These are phyloP conservation scores for Xerocomellus intermedius DNA, from an alignment of 768 basidiomycete species.

Conservation along the genomic window DNA sequence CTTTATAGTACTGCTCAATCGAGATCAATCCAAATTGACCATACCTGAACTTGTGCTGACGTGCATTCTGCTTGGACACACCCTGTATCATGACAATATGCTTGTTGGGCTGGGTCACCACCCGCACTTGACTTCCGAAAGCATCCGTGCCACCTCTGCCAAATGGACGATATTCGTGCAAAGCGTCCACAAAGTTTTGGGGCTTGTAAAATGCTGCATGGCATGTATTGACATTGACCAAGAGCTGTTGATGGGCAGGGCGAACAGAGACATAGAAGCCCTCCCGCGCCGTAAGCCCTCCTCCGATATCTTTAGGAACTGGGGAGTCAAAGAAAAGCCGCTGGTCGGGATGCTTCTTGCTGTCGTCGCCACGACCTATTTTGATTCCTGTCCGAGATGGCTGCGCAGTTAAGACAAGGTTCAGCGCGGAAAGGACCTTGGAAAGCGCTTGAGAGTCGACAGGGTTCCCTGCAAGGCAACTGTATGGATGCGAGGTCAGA, in stretches of 20 bases:
- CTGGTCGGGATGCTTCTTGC: constrained; percentile 29
- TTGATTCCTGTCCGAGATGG: constrained; percentile 41
- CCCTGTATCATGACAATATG: constrained; percentile 66
- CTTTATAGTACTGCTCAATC: constrained; percentile 45
- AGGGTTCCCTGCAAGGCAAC: constrained; percentile 55
- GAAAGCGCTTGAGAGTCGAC: constrained; percentile 56
- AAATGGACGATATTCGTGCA: constrained; percentile 40
- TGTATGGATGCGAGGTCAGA: constrained; percentile 26
- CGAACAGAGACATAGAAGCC: constrained; percentile 44
- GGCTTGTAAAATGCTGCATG: constrained; percentile 46
- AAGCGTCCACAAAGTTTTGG: constrained; percentile 41
- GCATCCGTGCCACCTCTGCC: constrained; percentile 50
- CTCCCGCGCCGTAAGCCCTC: constrained; percentile 57
- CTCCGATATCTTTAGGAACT: constrained; percentile 38
- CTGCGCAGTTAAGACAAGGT: constrained; percentile 44
- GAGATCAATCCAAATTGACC: constrained; percentile 35
- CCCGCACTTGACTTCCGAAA: constrained; percentile 64
- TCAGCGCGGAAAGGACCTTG: constrained; percentile 48
- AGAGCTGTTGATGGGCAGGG: constrained; percentile 45
- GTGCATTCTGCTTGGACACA: constrained; percentile 39
- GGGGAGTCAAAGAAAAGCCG: constrained; percentile 41
- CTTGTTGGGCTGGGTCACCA: constrained; percentile 62
- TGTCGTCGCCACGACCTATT: constrained; percentile 45
- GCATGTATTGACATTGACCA: constrained; percentile 52
- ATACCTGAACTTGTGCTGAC: constrained; percentile 41